These are phyloP conservation scores for Thelonectria blattea DNA, from an alignment of 2,329 filamentous ascomycete species.

Conservation along the genomic window DNA sequence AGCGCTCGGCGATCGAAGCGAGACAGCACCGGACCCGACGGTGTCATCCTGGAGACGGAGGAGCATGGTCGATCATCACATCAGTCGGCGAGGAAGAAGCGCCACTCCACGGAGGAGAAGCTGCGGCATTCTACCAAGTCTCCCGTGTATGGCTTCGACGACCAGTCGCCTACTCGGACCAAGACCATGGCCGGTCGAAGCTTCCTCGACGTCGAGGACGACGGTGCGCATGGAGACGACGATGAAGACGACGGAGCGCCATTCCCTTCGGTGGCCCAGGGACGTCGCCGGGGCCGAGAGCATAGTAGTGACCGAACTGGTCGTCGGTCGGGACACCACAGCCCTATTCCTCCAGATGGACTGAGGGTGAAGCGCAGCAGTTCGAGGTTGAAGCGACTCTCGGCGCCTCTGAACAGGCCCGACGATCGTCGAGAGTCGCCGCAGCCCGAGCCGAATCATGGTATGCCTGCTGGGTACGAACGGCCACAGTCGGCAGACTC, in stretches of 20 bases:
- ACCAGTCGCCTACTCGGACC: conserved; percentile 28
- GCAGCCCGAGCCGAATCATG: conserved; percentile 39
- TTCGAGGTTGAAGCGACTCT: conserved; percentile 65
- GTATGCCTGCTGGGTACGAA: conserved; percentile 64
- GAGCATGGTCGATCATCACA: conserved; percentile 39
- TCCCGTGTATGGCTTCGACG: conserved; percentile 32
- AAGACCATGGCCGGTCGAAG: conserved; percentile 29
- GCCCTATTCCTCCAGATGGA: conserved; percentile 54
- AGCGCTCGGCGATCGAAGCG: conserved; percentile 57
- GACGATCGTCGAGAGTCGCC: conserved; percentile 45
- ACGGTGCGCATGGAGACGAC: conserved; percentile 40
- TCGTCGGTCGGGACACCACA: conserved; percentile 55
- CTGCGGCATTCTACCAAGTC: conserved; percentile 19
- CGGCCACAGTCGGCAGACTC: conserved; percentile 82
- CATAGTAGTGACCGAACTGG: conserved; percentile 54
- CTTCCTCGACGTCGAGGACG: conserved; percentile 40
- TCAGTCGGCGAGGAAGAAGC: conserved; percentile 27
- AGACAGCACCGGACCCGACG: conserved; percentile 49
- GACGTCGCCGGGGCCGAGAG: conserved; percentile 57
- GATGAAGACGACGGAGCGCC: conserved; percentile 69
- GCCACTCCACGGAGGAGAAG: conserved; percentile 14
- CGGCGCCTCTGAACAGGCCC: conserved; percentile 51
- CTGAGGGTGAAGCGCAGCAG: conserved; percentile 59
- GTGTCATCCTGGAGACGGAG: conserved; percentile 52
- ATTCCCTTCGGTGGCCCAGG: conserved; percentile 70